Percentiles rank a stretch among this genome's conserved stretches.
Conservation (phyloP, 352 stramenopile genomes). For the Pythium diclinum region DNA sequence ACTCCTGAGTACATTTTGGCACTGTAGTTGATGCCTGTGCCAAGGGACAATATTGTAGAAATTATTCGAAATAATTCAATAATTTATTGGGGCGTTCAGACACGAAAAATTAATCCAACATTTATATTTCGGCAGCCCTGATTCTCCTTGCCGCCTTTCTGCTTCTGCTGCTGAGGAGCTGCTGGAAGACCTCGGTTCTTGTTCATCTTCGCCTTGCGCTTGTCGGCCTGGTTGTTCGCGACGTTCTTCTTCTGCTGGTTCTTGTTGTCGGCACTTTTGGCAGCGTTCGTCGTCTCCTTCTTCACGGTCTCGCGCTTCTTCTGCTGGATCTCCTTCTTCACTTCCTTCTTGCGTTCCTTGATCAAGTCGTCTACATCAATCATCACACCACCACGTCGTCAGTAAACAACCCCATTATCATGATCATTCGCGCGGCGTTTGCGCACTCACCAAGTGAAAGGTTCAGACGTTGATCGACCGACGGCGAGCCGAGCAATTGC, state of each 20-base stretch:
- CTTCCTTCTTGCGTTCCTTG: constrained; percentile 58
- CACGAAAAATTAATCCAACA: too few species aligned
- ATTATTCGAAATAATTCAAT: too few species aligned
- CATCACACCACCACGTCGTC: background rate
- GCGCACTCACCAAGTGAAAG: constrained; percentile 26
- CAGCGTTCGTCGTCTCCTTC: constrained; percentile 20
- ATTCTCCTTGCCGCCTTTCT: constrained; percentile 14
- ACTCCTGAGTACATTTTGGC: too few species aligned
- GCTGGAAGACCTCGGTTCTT: constrained; percentile 24
- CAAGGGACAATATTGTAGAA: too few species aligned
- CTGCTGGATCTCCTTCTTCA: constrained; percentile 65
- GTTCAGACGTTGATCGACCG: constrained; percentile 25
- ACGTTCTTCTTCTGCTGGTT: constrained; percentile 20
- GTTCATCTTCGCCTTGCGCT: constrained; percentile 25
- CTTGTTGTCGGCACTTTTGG: constrained; percentile 32
- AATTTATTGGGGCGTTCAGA: too few species aligned
- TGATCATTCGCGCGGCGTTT: background rate
- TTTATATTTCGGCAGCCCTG: too few species aligned
- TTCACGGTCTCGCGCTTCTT: constrained; percentile 35
- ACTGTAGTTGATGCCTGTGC: too few species aligned
- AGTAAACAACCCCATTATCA: background rate
- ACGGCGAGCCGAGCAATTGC: constrained; percentile 14
- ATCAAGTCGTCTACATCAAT: constrained; percentile 52
- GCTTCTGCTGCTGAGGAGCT: background rate
- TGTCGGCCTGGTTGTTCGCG: constrained; percentile 16